Evolutionary conservation across 257 asterid species (phyloP), one percentile per base, ranked within the genome.

Genomic region (Solanum sejunctum): DNA sequence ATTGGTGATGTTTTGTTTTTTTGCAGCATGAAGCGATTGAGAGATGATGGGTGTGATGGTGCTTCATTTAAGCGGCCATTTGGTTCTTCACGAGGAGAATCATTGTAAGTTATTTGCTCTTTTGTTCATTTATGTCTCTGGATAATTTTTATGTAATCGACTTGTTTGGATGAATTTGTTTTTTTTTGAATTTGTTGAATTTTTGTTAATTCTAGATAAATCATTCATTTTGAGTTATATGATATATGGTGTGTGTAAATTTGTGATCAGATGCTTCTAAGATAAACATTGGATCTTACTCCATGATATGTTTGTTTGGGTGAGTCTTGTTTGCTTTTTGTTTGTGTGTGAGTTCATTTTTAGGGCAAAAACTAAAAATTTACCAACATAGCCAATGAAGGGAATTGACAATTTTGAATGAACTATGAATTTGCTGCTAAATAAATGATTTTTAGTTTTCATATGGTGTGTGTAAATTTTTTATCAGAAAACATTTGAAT

Each of bases 1-100:
- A 2, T 81, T 85, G 52, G 84, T 87, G 43, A 20, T 84, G 84
- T 83, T 81, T 66, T 83, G n/a, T 85, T 2, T 92, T 4, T 91
- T 86, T 86, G 86, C 49, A 93, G 86, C 86, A 96, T 96, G 99
- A 96, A 96, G 95, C 93, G 98, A 82, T 83, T 89, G 70, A 84
- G 98, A 85, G 99, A 95, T 47, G 98, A 96, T 86, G 94, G 83
- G 39, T 36, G 41, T 4, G 41, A 36, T 36, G 41, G 1, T 84
- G 95, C 97, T 86, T 96, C 92, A 85, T 91, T 93, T 83, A 93
- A 95, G 92, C 92, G 98, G 84, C 99, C 95, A 84, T 90, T 89
- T 84, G 94, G 89, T 67, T 87, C 97, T 79, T 88, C 95, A 82
- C 93, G 98, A 20, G 97, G 90, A 81, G 98, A 96, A 90, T 88